Conservation (phyloP, 129 eudicot genomes). For the Flaveria brownii region DNA sequence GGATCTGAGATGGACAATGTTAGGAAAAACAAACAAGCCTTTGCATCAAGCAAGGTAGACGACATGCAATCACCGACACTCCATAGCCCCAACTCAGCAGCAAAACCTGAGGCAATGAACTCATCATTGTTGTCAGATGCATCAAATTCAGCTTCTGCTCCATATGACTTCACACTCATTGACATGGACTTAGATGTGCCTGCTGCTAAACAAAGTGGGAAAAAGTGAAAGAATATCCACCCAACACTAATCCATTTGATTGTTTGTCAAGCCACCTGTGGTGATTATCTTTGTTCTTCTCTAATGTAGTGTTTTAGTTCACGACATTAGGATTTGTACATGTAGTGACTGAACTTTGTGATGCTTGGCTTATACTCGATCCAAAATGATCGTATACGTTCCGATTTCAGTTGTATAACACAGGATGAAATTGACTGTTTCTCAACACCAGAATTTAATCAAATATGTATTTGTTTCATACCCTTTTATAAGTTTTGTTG, state of each 20-base stretch:
- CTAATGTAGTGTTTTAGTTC: conserved; percentile 4
- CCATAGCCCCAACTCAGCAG: conserved; percentile 26
- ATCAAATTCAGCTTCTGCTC: conserved; percentile 36
- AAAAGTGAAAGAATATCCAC: conserved; percentile 37
- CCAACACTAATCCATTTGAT: background rate
- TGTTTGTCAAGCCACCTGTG: background rate
- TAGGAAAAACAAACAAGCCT: conserved; percentile 61
- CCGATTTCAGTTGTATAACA: background rate
- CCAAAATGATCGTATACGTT: background rate
- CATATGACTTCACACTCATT: conserved; percentile 75
- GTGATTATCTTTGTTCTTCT: background rate
- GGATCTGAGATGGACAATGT: conserved; percentile 96
- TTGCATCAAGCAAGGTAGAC: conserved; percentile 39
- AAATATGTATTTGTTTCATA: background rate
- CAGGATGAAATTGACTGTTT: background rate
- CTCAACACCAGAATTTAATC: background rate
- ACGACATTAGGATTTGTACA: conserved; percentile 47
- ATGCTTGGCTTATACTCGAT: conserved; percentile 6
- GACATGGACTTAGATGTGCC: conserved; percentile 75
- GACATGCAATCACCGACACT: conserved; percentile 20
- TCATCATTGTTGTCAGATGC: conserved; percentile 63
- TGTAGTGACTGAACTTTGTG: conserved; percentile 34
- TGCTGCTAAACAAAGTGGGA: conserved; percentile 40
- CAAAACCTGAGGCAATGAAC: conserved; percentile 65
- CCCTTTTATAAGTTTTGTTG: background rate